These are phyloP conservation scores for Elongisporangium prolatum DNA, from an alignment of 352 stramenopile species.

Conservation along the genomic window DNA sequence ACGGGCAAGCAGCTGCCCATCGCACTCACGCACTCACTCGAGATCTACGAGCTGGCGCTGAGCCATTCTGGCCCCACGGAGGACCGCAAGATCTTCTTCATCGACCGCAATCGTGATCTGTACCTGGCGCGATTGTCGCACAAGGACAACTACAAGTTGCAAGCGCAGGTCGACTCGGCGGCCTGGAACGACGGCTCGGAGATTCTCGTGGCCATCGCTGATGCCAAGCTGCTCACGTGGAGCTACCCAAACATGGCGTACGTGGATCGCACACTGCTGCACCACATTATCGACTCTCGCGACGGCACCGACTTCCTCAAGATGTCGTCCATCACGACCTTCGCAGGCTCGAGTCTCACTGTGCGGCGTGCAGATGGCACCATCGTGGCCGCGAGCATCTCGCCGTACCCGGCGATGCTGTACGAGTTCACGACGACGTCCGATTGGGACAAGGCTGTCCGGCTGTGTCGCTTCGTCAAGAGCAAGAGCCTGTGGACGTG, in stretches of 20 bases:
- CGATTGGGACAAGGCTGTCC: slow-evolving; percentile 91
- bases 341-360: slow-evolving; percentile 80
- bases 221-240: slow-evolving; percentile 88
- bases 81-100: slow-evolving; percentile 86
- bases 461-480: slow-evolving; percentile 91
- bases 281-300: slow-evolving; percentile 64
- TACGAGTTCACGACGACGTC: slow-evolving; percentile 77
- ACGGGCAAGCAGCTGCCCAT: slow-evolving; percentile 75
- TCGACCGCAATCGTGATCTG: slow-evolving; percentile 86
- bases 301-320: slow-evolving; percentile 84
- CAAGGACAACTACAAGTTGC: slow-evolving; percentile 80
- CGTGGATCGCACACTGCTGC: slow-evolving; percentile 88
- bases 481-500: slow-evolving; percentile 87
- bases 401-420: slow-evolving; percentile 79
- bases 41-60: slow-evolving; percentile 81
- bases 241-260: slow-evolving; percentile 90
- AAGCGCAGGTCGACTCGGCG: slow-evolving; percentile 87
- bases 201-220: slow-evolving; percentile 84
- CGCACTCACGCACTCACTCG: slow-evolving; percentile 57
- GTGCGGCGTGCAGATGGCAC: slow-evolving; percentile 86
- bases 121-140: slow-evolving; percentile 62
- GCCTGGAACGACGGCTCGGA: slow-evolving; percentile 89
- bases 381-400: slow-evolving; percentile 71
- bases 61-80: slow-evolving; percentile 68
- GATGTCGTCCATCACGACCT: slow-evolving; percentile 82